These are phyloP conservation scores for Skeletonema potamos DNA, from an alignment of 108 stramenopile genomes.

Conservation along the genomic window DNA sequence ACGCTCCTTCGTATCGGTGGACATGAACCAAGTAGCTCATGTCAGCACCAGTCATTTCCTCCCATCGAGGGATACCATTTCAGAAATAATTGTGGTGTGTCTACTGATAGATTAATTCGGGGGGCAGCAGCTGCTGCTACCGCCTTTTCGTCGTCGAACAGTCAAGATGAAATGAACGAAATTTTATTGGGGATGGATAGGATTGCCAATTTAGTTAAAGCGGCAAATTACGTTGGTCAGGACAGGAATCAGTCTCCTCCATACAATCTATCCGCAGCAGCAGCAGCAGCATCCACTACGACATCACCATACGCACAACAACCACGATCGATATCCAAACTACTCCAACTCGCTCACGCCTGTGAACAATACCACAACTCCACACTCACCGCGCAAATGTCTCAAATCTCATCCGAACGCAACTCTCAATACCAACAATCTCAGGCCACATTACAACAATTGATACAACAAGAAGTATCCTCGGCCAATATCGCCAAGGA, in stretches of 20 bases:
- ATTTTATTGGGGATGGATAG: constrained; percentile 39
- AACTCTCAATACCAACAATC: constrained; percentile 15
- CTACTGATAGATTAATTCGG: constrained; percentile 3
- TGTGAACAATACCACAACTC: constrained; percentile 12
- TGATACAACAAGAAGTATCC: constrained; percentile 30
- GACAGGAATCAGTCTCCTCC: background rate
- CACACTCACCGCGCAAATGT: constrained; percentile 35
- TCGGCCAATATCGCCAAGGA: constrained; percentile 1
- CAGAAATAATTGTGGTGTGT: background rate
- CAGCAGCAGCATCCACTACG: background rate
- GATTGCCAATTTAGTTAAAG: constrained; percentile 37
- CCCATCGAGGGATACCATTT: constrained; percentile 7
- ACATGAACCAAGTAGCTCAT: background rate
- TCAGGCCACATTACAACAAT: constrained; percentile 1
- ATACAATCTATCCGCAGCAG: background rate
- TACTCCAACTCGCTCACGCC: constrained; percentile 33
- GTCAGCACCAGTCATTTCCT: background rate
- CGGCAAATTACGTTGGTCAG: constrained; percentile 19
- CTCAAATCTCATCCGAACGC: constrained; percentile 16
- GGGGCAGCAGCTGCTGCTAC: background rate
- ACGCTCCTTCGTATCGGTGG: constrained; percentile 12
- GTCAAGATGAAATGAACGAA: background rate
- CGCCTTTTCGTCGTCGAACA: too few relatives aligned
- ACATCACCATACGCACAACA: constrained; percentile 10
- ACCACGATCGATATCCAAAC: constrained; percentile 28